These are phyloP conservation scores for Metrosideros polymorpha DNA, from an alignment of 441 rosid genomes.

Conservation along the genomic window DNA sequence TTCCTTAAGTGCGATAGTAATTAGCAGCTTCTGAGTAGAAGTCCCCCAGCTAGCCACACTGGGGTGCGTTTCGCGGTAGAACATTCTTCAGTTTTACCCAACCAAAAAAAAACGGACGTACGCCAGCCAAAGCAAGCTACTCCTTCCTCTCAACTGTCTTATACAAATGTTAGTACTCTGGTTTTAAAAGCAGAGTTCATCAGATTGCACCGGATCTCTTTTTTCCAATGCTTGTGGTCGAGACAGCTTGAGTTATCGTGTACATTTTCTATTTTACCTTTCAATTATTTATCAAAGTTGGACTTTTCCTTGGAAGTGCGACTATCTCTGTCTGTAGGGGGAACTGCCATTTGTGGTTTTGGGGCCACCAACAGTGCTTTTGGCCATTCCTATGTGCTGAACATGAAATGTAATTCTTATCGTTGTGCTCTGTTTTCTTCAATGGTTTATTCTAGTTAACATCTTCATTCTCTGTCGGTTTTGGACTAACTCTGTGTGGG, in stretches of 20 bases:
- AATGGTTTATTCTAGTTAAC: neutral
- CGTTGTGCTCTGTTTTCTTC: neutral
- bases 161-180: neutral
- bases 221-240: neutral
- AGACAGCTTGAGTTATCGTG: neutral
- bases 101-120: fast-evolving
- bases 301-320: neutral
- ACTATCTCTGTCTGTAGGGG: neutral
- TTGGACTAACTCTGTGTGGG: neutral
- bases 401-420: neutral
- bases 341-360: neutral
- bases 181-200: neutral
- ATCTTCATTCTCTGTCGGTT: neutral
- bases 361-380: neutral
- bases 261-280: neutral
- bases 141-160: neutral
- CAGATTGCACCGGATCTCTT: neutral
- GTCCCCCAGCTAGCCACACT: neutral
- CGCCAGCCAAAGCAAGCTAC: neutral
- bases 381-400: neutral
- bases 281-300: neutral
- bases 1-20: neutral
- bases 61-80: neutral
- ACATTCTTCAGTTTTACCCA: neutral
- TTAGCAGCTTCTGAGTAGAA: neutral